Base-by-base conservation (phyloP, 768 basidiomycete species). In the Suillus occidentalis region DNA sequence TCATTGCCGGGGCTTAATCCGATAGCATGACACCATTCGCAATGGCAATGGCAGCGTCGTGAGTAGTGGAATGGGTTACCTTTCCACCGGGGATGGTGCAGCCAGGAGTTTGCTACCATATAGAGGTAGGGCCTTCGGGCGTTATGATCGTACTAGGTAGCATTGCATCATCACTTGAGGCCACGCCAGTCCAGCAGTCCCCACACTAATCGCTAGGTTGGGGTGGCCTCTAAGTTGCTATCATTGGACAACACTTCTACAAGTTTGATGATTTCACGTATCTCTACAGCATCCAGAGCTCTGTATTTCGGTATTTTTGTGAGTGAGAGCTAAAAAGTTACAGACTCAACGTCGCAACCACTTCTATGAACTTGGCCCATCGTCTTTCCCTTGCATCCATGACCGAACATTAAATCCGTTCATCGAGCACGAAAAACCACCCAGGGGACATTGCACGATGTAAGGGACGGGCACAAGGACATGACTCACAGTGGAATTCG, bases 351-450 rank as follows among this genome's bases (percentile, higher is more conserved):
- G 69, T 67, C 61, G 66, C 68, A 39, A 79, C 65, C 43, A 70
- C 77, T 62, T 82, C 75, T 14, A 86, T 67, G 68, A 83, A 88
- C 40, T 63, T 72, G 13, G 55, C 69, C 85, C 86, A 86, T 37
- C 78, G 75, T 60, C 67, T 73, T 64, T 84, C 80, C 82, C 86
- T 87, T 34, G 66, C 65, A 6, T 40, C 66, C 39, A 84, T 67
- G 2, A 83, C 83, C 3, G 47, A 63, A 36, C 70, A 68, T 68
- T 89, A 88, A 63, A 83, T 80, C n/a, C 78, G 75, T 1, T 62
- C 68, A 2, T 79, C 79, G 59, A 89, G 74, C 45, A 77, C 83
- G 5, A 86, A 86, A 71, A 83, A 80, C 86, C 87, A 66, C 6
- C 18, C 52, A 18, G 14, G 34, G 3, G 34, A 47, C 20, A n/a